Base-by-base conservation (phyloP, 2,329 filamentous ascomycete genomes). In the Fusarium irregulare region DNA sequence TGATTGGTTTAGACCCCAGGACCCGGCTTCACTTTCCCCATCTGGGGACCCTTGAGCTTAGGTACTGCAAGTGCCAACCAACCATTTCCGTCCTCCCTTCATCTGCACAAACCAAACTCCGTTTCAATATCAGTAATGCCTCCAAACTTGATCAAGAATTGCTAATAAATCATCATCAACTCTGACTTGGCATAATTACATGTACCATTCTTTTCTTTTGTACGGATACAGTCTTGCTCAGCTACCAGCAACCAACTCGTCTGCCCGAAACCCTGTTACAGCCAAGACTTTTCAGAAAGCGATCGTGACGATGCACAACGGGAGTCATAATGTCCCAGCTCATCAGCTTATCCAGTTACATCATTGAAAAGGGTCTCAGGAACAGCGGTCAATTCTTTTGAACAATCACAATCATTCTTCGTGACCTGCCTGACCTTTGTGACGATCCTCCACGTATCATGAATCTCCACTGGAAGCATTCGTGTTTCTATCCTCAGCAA, bases 251-350 rank as follows among this genome's bases (percentile, higher is more conserved):
- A 13, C 28, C 13, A 30, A 71, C 71, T 71, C 68, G 68, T 56
- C 56, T 72, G 56, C 23, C 68, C 65, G 54, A 66, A 61, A 70
- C 65, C 68, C 30, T 72, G 68, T 69, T 48, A 70, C 68, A 66
- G 64, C 68, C 68, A 71, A 71, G 68, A 66, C 68, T 68, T 58
- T 47, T 65, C 68, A 70, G 40, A 70, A 55, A 71, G 56, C 64
- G 60, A 71, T 71, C 68, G 53, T 62, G 68, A 65, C 60, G 44
- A 37, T 65, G 48, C 56, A 53, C 66, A 65, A 60, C 49, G 25
- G 21, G 37, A 61, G 37, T 68, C 64, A 55, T 58, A 53, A 55
- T 49, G 50, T 30, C 69, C 65, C 60, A 69, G 41, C 50, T 53
- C 65, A 50, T 55, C 60, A 66, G 30, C 45, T 34, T 28, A 23